phyloP scores from a whole-genome alignment of 2,329 filamentous ascomycete genomes.

The Parastagonospora nodorum region DNA sequence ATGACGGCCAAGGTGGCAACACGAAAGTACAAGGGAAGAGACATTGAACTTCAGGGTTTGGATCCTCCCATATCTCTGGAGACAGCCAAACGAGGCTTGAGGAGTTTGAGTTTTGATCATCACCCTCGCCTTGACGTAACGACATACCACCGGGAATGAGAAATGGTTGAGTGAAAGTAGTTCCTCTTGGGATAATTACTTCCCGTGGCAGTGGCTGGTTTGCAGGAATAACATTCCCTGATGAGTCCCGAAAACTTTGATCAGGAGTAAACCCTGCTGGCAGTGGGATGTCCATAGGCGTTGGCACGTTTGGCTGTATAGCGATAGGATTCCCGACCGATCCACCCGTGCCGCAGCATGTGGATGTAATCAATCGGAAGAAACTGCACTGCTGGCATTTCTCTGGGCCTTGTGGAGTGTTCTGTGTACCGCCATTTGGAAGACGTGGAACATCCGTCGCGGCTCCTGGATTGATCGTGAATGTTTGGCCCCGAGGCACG shows the following conservation, averaged over 20 bases:
- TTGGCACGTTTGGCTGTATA: conserved; percentile 8
- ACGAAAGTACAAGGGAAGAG: conserved; percentile 9
- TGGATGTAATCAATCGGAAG: conserved; percentile 13
- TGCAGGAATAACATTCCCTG: conserved; percentile 21
- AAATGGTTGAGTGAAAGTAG: conserved; percentile 53
- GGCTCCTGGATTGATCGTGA: conserved; percentile 5
- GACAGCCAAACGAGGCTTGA: conserved; percentile 9
- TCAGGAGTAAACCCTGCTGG: conserved; percentile 10
- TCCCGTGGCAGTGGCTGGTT: conserved; percentile 30
- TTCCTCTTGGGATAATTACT: conserved; percentile 43
- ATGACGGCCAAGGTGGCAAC: conserved; percentile 5
- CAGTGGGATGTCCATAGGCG: conserved; percentile 14
- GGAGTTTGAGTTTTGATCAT: conserved; percentile 8
- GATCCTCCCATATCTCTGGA: conserved; percentile 7
- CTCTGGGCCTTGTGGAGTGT: conserved; percentile 6
- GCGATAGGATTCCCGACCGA: conserved; percentile 8
- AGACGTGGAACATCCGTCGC: conserved; percentile 9
- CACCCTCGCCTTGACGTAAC: conserved; percentile 6
- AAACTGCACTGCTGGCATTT: conserved; percentile 15
- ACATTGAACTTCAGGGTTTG: conserved; percentile 8
- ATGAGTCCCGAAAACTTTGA: conserved; percentile 23
- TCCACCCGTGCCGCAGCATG: conserved; percentile 13
- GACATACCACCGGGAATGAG: conserved; percentile 21
- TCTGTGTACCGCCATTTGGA: conserved; percentile 11
- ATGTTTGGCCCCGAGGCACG: conserved; percentile 8